A percentile compares a stretch with the other conserved stretches of the same genome.
Evolutionary conservation across 371 early-diverging fungal genomes (phyloP).

Genomic region (Choanephora cucurbitarum): DNA sequence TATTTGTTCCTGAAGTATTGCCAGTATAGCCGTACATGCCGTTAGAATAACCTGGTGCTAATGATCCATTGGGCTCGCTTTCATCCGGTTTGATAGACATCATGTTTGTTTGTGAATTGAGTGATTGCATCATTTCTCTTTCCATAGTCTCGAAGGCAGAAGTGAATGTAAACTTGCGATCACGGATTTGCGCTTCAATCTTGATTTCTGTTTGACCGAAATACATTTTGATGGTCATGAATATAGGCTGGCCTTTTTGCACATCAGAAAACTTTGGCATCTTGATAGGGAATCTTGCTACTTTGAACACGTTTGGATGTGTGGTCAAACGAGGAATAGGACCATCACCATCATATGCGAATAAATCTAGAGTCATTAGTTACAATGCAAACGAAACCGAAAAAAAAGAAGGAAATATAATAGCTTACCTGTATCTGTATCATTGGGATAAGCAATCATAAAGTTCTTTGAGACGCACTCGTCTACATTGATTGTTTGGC

Average conservation of each 20-base stretch:
- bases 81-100: slow-evolving; percentile 34
- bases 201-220: slow-evolving; percentile 58
- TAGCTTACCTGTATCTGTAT: slow-evolving; percentile 54
- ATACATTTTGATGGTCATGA: slow-evolving; percentile 58
- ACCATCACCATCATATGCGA: slow-evolving; percentile 52
- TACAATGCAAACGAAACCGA: too few species aligned
- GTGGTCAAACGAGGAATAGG: slow-evolving; percentile 47
- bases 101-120: slow-evolving; percentile 26
- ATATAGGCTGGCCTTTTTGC: slow-evolving; percentile 45
- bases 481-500: slow-evolving; percentile 59
- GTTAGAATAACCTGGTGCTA: slow-evolving; percentile 5
- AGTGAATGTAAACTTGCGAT: slow-evolving; percentile 51
- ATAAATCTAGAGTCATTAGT: slow-evolving; percentile 34
- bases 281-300: slow-evolving; percentile 52
- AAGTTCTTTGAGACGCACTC: slow-evolving; percentile 67
- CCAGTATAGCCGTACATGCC: slow-evolving; percentile 10
- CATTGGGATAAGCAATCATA: slow-evolving; percentile 58
- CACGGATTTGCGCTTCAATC: slow-evolving; percentile 52
- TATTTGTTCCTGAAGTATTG: slow-evolving; percentile 26
- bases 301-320: slow-evolving; percentile 49
- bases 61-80: slow-evolving; percentile 5
- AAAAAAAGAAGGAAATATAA: background rate
- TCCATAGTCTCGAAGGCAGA: slow-evolving; percentile 54
- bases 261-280: slow-evolving; percentile 53
- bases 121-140: slow-evolving; percentile 29